Evolutionary conservation across 108 stramenopile species (phyloP).

Genomic region (Nitzschia inconspicua): DNA sequence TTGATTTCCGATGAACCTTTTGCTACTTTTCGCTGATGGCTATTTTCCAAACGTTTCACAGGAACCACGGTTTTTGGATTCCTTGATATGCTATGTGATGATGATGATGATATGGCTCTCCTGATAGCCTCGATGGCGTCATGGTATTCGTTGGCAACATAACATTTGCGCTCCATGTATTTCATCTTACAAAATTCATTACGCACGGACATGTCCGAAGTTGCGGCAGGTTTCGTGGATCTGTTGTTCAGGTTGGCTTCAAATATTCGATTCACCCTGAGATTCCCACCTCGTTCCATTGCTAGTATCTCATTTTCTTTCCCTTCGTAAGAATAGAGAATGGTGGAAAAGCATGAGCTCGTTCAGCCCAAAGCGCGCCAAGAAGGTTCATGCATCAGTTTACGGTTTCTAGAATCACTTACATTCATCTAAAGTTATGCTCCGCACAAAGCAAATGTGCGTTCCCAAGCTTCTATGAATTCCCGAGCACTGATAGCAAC

Average conservation of each 20-base stretch:
- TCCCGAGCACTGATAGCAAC: slow-evolving; percentile 91
- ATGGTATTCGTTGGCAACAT: background rate
- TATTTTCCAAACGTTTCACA: no score
- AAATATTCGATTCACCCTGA: slow-evolving; percentile 53
- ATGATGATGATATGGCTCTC: no score
- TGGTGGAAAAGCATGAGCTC: background rate
- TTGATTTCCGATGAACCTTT: no score
- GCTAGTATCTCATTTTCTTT: slow-evolving; percentile 62
- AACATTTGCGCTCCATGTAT: slow-evolving; percentile 59
- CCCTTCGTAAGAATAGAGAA: slow-evolving; percentile 25
- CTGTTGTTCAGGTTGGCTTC: slow-evolving; percentile 40
- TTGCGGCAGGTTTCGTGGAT: slow-evolving; percentile 36
- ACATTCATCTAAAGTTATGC: slow-evolving; percentile 67
- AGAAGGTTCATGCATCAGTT: no score
- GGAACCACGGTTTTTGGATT: no score
- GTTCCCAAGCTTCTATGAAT: slow-evolving; percentile 89
- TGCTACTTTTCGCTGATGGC: no score
- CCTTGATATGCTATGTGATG: no score
- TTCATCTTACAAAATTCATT: slow-evolving; percentile 63
- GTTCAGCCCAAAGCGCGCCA: background rate
- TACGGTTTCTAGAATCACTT: slow-evolving; percentile 2
- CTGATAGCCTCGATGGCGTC: no score
- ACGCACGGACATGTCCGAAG: slow-evolving; percentile 43
- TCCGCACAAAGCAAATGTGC: slow-evolving; percentile 89
- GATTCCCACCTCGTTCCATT: slow-evolving; percentile 72